Evolutionary conservation across 345 rosid genomes (phyloP), one percentile per base, ranked within the genome.

Genomic region (Pistacia atlantica): DNA sequence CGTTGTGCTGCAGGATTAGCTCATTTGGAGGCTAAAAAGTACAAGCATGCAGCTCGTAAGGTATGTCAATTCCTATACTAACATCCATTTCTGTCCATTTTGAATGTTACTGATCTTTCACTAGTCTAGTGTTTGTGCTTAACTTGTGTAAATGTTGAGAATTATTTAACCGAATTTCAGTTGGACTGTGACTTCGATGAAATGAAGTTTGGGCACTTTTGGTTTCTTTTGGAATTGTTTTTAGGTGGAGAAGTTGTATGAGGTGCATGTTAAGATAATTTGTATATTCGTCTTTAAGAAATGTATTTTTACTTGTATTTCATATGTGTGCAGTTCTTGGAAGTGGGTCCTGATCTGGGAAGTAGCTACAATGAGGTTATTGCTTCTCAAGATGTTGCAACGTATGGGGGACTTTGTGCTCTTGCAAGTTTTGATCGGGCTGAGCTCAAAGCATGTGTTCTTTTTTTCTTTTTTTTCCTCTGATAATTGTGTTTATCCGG

Each of bases 301-400:
- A 31, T 18, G 71, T 75, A 13, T 55, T 11, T 71, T 69, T 67
- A 25, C 59, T 52, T 20, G 46, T 60, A n/a, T 58, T 48, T 62
- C 14, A 17, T 76, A 46, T 76, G 73, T 66, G 8, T 87, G 83
- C 89, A 97, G 99, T 94, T 97, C 80, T 83, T 97, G 85, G 98
- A 97, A 80, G 97, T 92, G 57, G 91, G 90, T 77, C 98, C 94
- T 66, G 99, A 94, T 71, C 84, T 94, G 74, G 98, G 96, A 76
- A 94, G 78, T 83, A 83, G 90, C 48, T 97, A 92, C 78, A 92
- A 81, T 74, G 98, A 94, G 79, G 98, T 94, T 52, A 91, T 97
- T 90, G 99, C 99, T 66, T 81, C 99, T 77, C 99, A 97, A 87
- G 99, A 94, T 82, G 91, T 97, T 81, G 99, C 99, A 46, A 97